These are phyloP conservation scores for Stereocaulon alpinum DNA, from an alignment of 495 filamentous ascomycete genomes.

Conservation along the genomic window DNA sequence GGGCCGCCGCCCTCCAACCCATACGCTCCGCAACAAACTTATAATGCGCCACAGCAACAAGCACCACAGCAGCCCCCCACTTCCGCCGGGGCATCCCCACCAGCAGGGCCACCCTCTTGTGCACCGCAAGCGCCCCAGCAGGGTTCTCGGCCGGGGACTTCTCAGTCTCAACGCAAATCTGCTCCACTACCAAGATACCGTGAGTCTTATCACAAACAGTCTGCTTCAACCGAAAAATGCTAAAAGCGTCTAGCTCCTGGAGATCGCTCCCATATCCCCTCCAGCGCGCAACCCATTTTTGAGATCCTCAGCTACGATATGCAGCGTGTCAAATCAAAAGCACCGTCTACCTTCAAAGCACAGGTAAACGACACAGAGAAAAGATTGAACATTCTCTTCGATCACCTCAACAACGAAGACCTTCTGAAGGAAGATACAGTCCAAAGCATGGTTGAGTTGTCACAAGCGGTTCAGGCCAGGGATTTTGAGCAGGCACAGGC, in stretches of 20 bases:
- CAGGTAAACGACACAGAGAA: constrained; percentile 92
- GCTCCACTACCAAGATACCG: constrained; percentile 57
- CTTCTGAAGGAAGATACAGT: constrained; percentile 76
- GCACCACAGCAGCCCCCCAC: constrained; percentile 27
- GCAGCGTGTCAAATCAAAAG: constrained; percentile 72
- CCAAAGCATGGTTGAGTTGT: constrained; percentile 54
- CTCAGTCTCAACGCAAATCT: constrained; percentile 38
- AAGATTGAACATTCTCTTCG: constrained; percentile 80
- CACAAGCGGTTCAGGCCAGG: constrained; percentile 54
- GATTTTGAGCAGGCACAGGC: constrained; percentile 66
- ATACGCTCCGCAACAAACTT: constrained; percentile 44
- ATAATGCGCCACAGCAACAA: constrained; percentile 30
- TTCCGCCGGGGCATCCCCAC: constrained; percentile 17
- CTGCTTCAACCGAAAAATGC: not conserved
- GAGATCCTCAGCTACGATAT: constrained; percentile 77
- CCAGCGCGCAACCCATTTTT: constrained; percentile 61
- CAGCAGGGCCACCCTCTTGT: constrained; percentile 24
- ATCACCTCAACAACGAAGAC: constrained; percentile 93
- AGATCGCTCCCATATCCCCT: constrained; percentile 82
- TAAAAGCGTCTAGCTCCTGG: constrained; percentile 47
- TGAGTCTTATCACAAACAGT: constrained; percentile 29
- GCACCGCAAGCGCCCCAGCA: constrained; percentile 29
- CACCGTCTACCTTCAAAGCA: constrained; percentile 67
- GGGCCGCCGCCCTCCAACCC: constrained; percentile 46
- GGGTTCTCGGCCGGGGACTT: constrained; percentile 42